A percentile compares a stretch with the other conserved stretches of the same genome.
Conservation (phyloP, 2,329 filamentous ascomycete genomes). For the Cladosporium sp. region DNA sequence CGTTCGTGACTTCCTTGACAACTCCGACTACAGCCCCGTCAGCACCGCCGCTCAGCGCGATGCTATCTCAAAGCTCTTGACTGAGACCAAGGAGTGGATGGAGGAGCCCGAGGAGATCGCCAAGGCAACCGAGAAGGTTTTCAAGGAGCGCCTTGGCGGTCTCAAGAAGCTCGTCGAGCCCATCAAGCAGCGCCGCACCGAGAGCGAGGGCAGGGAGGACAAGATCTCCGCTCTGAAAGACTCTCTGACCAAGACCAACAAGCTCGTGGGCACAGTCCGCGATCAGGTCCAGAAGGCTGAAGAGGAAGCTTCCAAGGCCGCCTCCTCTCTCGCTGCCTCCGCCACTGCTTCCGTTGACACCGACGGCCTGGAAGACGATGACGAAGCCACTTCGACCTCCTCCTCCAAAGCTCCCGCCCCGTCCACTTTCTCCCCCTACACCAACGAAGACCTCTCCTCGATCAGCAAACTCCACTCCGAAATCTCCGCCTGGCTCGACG, state of each 20-base stretch:
- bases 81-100: slow-evolving; percentile 81
- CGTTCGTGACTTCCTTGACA: slow-evolving; percentile 77
- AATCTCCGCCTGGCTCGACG: slow-evolving; percentile 71
- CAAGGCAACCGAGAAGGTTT: slow-evolving; percentile 70
- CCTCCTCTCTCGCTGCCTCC: slow-evolving; percentile 35
- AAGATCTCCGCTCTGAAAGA: slow-evolving; percentile 67
- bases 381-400: slow-evolving; percentile 2
- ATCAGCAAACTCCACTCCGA: slow-evolving; percentile 64
- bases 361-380: slow-evolving; percentile 30
- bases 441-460: slow-evolving; percentile 66
- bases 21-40: slow-evolving; percentile 69
- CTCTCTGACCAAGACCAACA: slow-evolving; percentile 68
- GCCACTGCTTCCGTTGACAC: slow-evolving; percentile 48
- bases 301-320: slow-evolving; percentile 45
- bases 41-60: slow-evolving; percentile 69
- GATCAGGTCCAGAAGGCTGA: slow-evolving; percentile 66
- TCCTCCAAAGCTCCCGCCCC: slow-evolving; percentile 25
- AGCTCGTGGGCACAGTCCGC: slow-evolving; percentile 70
- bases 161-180: slow-evolving; percentile 78
- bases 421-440: slow-evolving; percentile 65
- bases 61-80: slow-evolving; percentile 66
- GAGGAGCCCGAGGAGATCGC: slow-evolving; percentile 70
- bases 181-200: slow-evolving; percentile 72
- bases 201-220: slow-evolving; percentile 69
- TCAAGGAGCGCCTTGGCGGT: slow-evolving; percentile 74